Evolutionary conservation across 2,329 filamentous ascomycete species (phyloP).

Genomic region (Fusarium longipes): DNA sequence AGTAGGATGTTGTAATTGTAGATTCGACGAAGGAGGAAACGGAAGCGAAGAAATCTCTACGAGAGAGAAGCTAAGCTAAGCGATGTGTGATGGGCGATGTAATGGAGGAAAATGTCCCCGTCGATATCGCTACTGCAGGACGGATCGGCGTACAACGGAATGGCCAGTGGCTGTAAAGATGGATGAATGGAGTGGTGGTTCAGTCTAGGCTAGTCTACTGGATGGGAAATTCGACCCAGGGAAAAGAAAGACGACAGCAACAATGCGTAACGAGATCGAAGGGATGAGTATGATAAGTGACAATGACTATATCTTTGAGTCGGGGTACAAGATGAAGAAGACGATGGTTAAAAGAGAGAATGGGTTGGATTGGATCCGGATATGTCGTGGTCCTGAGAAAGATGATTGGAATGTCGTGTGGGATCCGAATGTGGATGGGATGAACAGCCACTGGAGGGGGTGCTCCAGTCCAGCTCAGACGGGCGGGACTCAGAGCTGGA

Average conservation of each 20-base stretch:
- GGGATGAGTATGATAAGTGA: constrained; percentile 14
- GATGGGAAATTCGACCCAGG: constrained; percentile 16
- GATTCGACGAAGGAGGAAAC: constrained; percentile 25
- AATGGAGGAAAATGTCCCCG: constrained; percentile 24
- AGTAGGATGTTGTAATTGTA: constrained; percentile 16
- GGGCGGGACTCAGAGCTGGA: constrained; percentile 8
- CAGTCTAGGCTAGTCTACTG: background rate
- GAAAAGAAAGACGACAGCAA: constrained; percentile 3
- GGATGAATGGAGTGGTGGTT: too few species aligned
- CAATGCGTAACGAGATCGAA: constrained; percentile 12
- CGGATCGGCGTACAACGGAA: constrained; percentile 31
- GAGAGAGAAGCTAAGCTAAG: constrained; percentile 23
- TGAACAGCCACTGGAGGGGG: constrained; percentile 35
- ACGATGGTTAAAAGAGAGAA: constrained; percentile 36
- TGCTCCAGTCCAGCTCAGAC: constrained; percentile 9
- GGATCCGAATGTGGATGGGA: constrained; percentile 44
- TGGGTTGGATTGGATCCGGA: constrained; percentile 34
- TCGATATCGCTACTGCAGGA: constrained; percentile 13
- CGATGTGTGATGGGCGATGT: constrained; percentile 27
- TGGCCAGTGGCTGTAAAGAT: constrained; percentile 14
- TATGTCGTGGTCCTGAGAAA: constrained; percentile 38
- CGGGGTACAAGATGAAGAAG: background rate
- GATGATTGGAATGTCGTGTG: constrained; percentile 38
- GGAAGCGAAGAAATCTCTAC: constrained; percentile 28
- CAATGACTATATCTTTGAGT: constrained; percentile 6